Evolutionary conservation across 176 grass and related monocot species (phyloP), one percentile per base, ranked within the genome.

Genomic region (Triticum dicoccoides): DNA sequence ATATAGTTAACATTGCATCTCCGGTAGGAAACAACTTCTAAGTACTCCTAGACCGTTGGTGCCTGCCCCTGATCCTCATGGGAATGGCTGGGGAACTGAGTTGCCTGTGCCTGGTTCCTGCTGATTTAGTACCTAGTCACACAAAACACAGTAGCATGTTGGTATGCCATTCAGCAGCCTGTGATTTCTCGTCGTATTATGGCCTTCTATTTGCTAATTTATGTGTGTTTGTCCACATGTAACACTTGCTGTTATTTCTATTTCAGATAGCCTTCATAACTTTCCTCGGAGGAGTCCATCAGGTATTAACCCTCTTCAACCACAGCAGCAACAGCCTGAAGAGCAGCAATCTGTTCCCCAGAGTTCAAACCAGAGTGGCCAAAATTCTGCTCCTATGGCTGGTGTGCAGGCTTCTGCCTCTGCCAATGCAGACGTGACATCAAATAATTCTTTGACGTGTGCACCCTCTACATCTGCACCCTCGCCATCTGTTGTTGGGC

Each of bases 231-330:
- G 17, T 20, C 11, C 6, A 27, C 63, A 41, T 83, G 77, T 83
- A 80, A 83, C 74, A 66, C 27, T 5, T 45, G 18, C 54, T 47
- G 20, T 81, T 61, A n/a, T 86, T 79, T 54, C 66, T 89, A 81
- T 54, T 91, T 87, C 97, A 99, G 97, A 87, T 75, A 96, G 94
- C 85, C 84, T 99, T 83, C 91, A 82, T 42, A 99, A 92, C 34
- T 99, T 99, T 42, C 97, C 94, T 9, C 72, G 97, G 86, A 91
- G 92, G 79, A 94, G 87, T 77, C 33, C 88, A 65, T 88, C 92
- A 49, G 94, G 93, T 63, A 72, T 83, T n/a, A 95, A 86, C 38
- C 44, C 88, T 65, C 83, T 89, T 81, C 97, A 92, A 86, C 23
- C 84, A 59, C 88, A 68, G 10, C 87, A 92, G 68, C 96, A 94